A percentile compares a stretch with the other conserved stretches of the same genome.
These are phyloP conservation scores for Lactifluus pinguis DNA, from an alignment of 768 basidiomycete species.

Conservation along the genomic window DNA sequence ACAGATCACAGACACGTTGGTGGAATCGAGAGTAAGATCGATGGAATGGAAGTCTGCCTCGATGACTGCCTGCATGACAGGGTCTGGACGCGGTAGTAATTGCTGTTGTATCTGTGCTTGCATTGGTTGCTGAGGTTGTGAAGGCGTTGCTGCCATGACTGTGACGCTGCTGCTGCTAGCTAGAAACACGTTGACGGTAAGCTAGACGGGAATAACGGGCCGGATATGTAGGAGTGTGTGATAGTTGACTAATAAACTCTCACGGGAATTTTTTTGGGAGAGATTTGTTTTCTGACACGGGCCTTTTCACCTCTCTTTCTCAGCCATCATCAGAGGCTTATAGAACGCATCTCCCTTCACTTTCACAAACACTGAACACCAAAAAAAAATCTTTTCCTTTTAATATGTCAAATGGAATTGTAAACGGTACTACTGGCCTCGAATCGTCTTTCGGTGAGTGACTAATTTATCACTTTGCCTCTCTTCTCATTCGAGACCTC, in stretches of 20 bases:
- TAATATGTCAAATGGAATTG: slow-evolving; percentile 90
- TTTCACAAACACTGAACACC: background rate
- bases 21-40: slow-evolving; percentile 44
- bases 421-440: slow-evolving; percentile 66
- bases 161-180: background rate
- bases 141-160: slow-evolving; percentile 33
- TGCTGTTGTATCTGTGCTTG: slow-evolving; percentile 29
- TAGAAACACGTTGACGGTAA: background rate
- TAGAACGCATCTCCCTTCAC: slow-evolving; percentile 28
- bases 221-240: background rate
- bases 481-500: background rate
- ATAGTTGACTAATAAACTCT: slow-evolving; percentile 16
- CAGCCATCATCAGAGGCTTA: slow-evolving; percentile 29
- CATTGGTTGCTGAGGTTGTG: slow-evolving; percentile 24
- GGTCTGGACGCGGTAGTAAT: slow-evolving; percentile 50
- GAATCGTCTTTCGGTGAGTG: slow-evolving; percentile 57
- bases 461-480: slow-evolving; percentile 2
- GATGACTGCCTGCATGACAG: slow-evolving; percentile 64
- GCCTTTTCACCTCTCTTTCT: slow-evolving; percentile 21
- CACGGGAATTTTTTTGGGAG: slow-evolving; percentile 17
- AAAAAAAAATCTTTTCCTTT: slow-evolving; percentile 22
- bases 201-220: background rate
- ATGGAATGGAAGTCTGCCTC: slow-evolving; percentile 62
- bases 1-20: slow-evolving; percentile 53
- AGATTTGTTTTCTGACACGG: too few species aligned